Percentiles rank a stretch among this genome's conserved stretches.
phyloP scores from a whole-genome alignment of 2,329 filamentous ascomycete genomes.

The Fusarium falciforme region DNA sequence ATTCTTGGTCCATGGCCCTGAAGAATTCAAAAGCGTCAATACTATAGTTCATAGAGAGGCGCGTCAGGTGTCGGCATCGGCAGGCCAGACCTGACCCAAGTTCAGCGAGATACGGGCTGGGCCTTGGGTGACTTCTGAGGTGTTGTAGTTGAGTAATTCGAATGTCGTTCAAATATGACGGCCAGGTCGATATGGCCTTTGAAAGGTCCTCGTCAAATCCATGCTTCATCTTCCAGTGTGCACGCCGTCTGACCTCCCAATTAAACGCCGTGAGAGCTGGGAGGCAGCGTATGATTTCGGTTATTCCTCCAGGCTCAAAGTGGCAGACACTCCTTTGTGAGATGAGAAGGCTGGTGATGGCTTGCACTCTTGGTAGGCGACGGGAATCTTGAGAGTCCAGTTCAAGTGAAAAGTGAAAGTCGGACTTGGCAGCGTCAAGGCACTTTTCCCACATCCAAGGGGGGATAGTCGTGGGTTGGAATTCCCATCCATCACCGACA shows the following conservation, averaged over 20 bases:
- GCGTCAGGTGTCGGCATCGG: background rate
- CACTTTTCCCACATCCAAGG: background rate
- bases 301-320: background rate
- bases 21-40: constrained; percentile 7
- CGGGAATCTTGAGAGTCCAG: background rate
- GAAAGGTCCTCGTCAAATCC: background rate
- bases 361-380: background rate
- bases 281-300: background rate
- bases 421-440: background rate
- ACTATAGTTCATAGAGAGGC: background rate
- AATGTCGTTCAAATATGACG: background rate
- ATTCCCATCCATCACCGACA: background rate
- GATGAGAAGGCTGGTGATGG: background rate
- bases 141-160: background rate
- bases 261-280: background rate
- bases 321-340: background rate
- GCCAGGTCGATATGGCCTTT: background rate
- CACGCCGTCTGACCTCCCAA: background rate
- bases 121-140: background rate
- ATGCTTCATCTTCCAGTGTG: background rate
- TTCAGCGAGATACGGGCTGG: background rate
- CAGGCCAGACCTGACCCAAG: background rate
- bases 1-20: background rate
- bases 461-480: background rate
- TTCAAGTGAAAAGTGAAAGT: constrained; percentile 8